Evolutionary conservation across 75 land plant genomes (phyloP).

Genomic region (Azolla pinnata): DNA sequence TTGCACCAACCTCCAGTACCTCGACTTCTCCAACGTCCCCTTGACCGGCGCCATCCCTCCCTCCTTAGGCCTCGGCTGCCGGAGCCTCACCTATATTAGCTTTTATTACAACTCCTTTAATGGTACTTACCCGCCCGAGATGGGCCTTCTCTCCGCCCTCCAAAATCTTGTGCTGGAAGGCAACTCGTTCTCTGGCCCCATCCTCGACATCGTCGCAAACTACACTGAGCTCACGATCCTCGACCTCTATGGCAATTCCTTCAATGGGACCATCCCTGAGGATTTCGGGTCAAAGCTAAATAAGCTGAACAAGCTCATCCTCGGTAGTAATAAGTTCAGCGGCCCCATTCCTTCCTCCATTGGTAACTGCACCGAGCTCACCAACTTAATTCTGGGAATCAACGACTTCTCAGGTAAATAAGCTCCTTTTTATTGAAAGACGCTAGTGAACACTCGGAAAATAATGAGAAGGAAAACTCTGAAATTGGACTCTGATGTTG

Average conservation of each 20-base stretch:
- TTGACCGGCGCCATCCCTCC: slow-evolving; percentile 45
- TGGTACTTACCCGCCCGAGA: neutral
- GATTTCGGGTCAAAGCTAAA: neutral
- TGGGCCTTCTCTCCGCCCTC: neutral
- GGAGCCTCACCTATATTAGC: neutral
- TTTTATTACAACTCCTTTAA: neutral
- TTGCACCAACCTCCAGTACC: slow-evolving; percentile 37
- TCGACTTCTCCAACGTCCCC: slow-evolving; percentile 55
- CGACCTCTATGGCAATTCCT: slow-evolving; percentile 1
- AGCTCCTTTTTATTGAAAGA: no score
- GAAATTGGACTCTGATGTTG: no score
- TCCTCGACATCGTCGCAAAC: neutral
- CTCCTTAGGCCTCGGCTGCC: slow-evolving; percentile 16
- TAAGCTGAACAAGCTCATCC: neutral
- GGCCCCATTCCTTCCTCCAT: slow-evolving; percentile 39
- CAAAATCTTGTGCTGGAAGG: neutral
- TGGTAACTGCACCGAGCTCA: slow-evolving; percentile 28
- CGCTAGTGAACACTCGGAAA: no score
- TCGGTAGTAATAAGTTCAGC: slow-evolving; percentile 5
- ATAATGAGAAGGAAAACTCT: no score
- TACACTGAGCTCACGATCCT: neutral
- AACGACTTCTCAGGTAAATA: slow-evolving; percentile 36
- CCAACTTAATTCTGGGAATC: slow-evolving; percentile 26
- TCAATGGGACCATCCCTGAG: neutral
- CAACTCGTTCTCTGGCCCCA: slow-evolving; percentile 6